Evolutionary conservation across 2,329 filamentous ascomycete genomes (phyloP).

Genomic region (Magnaporthiopsis incrustans): DNA sequence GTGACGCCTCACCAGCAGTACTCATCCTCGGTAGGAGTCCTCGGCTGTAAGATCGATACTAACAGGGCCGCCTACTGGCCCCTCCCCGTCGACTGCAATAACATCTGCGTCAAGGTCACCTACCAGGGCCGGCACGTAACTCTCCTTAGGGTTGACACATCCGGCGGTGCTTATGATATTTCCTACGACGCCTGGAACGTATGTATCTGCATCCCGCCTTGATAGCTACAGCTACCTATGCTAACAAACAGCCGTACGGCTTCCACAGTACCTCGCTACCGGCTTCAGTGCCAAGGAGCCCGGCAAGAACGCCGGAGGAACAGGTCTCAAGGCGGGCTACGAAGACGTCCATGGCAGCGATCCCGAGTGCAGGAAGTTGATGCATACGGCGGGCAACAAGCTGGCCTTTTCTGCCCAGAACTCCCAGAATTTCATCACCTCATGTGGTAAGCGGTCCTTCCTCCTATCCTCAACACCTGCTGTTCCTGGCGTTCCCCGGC

Average conservation of each 20-base stretch:
- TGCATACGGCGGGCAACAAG: constrained; percentile 22
- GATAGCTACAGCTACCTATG: no score
- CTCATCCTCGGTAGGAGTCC: constrained; percentile 46
- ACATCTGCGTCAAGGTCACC: constrained; percentile 46
- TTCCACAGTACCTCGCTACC: constrained; percentile 23
- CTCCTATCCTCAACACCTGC: not conserved
- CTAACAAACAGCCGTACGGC: no score
- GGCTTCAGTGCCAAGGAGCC: constrained; percentile 32
- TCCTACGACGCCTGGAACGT: constrained; percentile 54
- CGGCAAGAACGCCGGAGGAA: constrained; percentile 36
- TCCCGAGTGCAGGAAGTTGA: constrained; percentile 37
- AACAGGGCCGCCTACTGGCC: constrained; percentile 55
- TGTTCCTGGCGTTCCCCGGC: not conserved
- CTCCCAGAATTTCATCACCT: constrained; percentile 44
- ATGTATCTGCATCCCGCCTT: not conserved
- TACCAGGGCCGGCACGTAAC: constrained; percentile 40
- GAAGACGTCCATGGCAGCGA: constrained; percentile 30
- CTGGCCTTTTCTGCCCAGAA: constrained; percentile 35
- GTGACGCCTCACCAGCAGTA: constrained; percentile 48
- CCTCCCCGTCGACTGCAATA: constrained; percentile 38
- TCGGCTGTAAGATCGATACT: constrained; percentile 52
- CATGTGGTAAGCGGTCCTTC: constrained; percentile 27
- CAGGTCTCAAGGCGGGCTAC: constrained; percentile 38
- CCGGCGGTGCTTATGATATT: constrained; percentile 47
- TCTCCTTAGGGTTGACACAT: constrained; percentile 49